phyloP scores from a whole-genome alignment of 2,329 filamentous ascomycete species.

The Aspergillus quadrilineatus region DNA sequence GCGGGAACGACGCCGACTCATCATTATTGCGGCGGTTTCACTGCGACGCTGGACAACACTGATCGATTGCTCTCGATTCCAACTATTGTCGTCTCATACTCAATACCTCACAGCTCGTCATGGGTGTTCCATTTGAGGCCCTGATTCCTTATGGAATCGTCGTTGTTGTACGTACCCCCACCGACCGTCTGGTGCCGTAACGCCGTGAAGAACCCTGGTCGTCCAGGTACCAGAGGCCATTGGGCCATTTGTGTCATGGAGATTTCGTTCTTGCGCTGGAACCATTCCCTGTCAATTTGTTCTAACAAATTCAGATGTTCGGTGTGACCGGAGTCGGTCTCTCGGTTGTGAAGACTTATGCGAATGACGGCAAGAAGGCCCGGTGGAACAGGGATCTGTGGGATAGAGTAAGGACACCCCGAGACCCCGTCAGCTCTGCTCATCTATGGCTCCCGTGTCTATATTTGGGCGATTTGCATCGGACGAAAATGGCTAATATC shows the following conservation, averaged over 20 bases:
- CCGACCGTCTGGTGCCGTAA: neutral
- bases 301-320: conserved; percentile 54
- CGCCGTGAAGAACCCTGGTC: neutral
- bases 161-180: conserved; percentile 52
- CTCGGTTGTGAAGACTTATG: conserved; percentile 57
- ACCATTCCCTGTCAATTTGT: neutral
- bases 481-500: conserved; percentile 40
- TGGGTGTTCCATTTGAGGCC: conserved; percentile 68
- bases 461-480: conserved; percentile 12
- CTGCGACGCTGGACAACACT: conserved; percentile 11
- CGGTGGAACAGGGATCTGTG: conserved; percentile 62
- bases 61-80: conserved; percentile 15
- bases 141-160: conserved; percentile 65
- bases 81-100: neutral
- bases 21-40: conserved; percentile 18
- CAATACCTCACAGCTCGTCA: conserved; percentile 31
- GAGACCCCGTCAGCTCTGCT: neutral
- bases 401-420: conserved; percentile 57
- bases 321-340: conserved; percentile 59
- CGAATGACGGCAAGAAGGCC: conserved; percentile 63
- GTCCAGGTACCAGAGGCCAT: neutral
- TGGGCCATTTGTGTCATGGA: neutral
- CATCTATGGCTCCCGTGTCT: neutral
- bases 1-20: conserved; percentile 7
- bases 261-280: neutral